phyloP scores from a whole-genome alignment of 2,329 filamentous ascomycete genomes.

The Leptographium wingfieldii region DNA sequence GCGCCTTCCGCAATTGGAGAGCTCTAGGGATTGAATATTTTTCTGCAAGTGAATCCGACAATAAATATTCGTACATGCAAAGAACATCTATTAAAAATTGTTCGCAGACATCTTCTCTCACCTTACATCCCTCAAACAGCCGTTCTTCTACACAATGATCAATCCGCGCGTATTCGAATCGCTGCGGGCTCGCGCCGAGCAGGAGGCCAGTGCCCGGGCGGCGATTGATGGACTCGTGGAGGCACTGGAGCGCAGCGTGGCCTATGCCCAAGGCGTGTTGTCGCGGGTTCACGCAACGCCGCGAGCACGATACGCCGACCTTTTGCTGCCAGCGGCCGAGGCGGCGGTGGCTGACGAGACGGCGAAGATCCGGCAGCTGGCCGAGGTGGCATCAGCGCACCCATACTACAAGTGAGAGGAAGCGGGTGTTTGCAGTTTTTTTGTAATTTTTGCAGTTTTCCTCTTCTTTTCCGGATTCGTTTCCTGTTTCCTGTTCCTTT shows the following conservation, averaged over 20 bases:
- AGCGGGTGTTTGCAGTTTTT: too few species aligned
- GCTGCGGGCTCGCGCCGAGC: slow-evolving; percentile 80
- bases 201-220: slow-evolving; percentile 72
- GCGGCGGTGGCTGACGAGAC: slow-evolving; percentile 61
- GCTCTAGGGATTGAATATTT: too few species aligned
- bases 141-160: slow-evolving; percentile 37
- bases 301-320: slow-evolving; percentile 29
- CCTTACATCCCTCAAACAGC: slow-evolving; percentile 11
- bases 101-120: neutral
- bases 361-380: slow-evolving; percentile 56
- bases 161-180: slow-evolving; percentile 76
- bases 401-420: slow-evolving; percentile 79
- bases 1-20: too few species aligned
- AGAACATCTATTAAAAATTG: too few species aligned
- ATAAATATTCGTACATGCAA: too few species aligned
- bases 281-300: slow-evolving; percentile 85
- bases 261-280: slow-evolving; percentile 68
- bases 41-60: too few species aligned
- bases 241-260: slow-evolving; percentile 69
- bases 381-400: slow-evolving; percentile 63
- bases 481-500: neutral
- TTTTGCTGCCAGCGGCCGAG: slow-evolving; percentile 56
- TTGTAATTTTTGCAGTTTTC: neutral
- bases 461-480: neutral
- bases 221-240: slow-evolving; percentile 72